phyloP scores from a whole-genome alignment of 306 rosid genomes.

The Corylus heterophylla region DNA sequence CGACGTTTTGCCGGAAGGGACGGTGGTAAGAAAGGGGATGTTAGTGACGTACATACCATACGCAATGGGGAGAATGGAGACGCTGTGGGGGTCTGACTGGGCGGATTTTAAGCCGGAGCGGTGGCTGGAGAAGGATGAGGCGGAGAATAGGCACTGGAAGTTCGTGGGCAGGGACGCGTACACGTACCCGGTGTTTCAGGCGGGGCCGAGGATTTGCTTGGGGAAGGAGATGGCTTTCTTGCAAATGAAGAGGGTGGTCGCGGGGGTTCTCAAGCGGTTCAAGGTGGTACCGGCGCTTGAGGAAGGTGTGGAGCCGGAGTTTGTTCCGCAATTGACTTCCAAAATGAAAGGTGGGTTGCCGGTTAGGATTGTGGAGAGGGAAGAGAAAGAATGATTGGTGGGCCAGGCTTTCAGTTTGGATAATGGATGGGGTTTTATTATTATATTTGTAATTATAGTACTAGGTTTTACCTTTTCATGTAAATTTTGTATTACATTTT shows the following conservation, averaged over 20 bases:
- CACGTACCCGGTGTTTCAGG: conserved; percentile 75
- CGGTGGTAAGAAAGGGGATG: conserved; percentile 58
- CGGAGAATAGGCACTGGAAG: conserved; percentile 34
- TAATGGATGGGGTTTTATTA: no score
- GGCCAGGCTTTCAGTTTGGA: no score
- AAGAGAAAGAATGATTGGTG: no score
- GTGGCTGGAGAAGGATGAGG: conserved; percentile 47
- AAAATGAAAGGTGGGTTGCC: conserved; percentile 69
- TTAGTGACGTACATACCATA: conserved; percentile 53
- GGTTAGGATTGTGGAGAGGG: conserved; percentile 37
- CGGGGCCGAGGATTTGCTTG: conserved; percentile 82
- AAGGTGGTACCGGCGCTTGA: conserved; percentile 40
- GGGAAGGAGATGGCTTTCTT: conserved; percentile 88
- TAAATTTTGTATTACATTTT: no score
- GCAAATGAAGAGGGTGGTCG: conserved; percentile 79
- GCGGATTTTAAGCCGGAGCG: conserved; percentile 62
- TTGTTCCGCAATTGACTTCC: conserved; percentile 37
- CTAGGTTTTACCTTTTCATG: no score
- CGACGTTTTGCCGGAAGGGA: conserved; percentile 70
- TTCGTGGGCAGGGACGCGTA: conserved; percentile 52
- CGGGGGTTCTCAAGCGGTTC: conserved; percentile 47
- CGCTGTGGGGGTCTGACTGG: conserved; percentile 68
- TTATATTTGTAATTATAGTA: no score
- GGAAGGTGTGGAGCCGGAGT: conserved; percentile 40
- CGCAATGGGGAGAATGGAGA: conserved; percentile 64